Conservation (phyloP, 164 flowering plant species). For the Aristolochia californica region DNA sequence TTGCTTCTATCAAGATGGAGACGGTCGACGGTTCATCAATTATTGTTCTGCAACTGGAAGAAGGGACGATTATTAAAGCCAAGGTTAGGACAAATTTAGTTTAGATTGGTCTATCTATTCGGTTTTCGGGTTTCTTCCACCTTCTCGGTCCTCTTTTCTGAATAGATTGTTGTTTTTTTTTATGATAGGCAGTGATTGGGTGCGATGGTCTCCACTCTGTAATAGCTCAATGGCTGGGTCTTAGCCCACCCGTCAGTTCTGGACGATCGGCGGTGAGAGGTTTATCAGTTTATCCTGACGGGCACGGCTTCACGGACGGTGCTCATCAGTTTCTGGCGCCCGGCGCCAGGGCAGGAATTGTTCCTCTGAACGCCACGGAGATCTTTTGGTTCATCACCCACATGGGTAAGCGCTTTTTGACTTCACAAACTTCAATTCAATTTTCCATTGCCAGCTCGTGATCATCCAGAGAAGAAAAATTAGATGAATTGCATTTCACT, state of each 20-base stretch:
- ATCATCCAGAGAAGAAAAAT: not conserved
- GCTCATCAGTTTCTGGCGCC: constrained; percentile 19
- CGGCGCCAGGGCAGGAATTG: constrained; percentile 25
- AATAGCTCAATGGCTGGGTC: constrained; percentile 42
- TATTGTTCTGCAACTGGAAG: constrained; percentile 15
- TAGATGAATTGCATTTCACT: not conserved
- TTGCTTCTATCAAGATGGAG: constrained; percentile 18
- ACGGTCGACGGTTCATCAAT: constrained; percentile 8
- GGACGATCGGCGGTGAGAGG: constrained; percentile 40
- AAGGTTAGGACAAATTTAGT: constrained; percentile 15
- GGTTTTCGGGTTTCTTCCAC: not conserved
- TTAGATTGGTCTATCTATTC: no score
- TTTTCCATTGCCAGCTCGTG: not conserved
- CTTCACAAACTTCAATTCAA: no score
- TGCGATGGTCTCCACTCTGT: constrained; percentile 53
- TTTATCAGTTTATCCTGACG: constrained; percentile 27
- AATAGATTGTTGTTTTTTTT: not conserved
- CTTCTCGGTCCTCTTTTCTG: no score
- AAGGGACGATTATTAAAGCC: constrained; percentile 22
- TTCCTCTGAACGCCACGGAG: constrained; percentile 25
- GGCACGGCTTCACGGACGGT: constrained; percentile 31
- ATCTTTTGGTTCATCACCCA: constrained; percentile 28
- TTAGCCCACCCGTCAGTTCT: constrained; percentile 21
- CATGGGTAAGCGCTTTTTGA: not conserved
- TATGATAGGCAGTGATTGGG: constrained; percentile 24